These are phyloP conservation scores for Cladosporium sp. DNA, from an alignment of 2,329 filamentous ascomycete species.

Conservation along the genomic window DNA sequence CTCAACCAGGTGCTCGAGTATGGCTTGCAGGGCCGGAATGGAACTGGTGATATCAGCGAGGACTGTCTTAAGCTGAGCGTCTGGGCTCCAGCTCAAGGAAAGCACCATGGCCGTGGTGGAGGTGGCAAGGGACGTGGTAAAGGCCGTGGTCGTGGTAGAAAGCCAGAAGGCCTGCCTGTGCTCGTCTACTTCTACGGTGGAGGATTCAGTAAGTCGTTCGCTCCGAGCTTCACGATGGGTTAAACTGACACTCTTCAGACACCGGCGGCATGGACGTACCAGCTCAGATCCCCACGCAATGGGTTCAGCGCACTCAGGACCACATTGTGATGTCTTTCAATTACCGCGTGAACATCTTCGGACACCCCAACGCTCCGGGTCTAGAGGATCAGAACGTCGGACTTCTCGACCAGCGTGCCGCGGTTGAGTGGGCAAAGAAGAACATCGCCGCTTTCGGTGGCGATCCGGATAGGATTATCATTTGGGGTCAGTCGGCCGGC, in stretches of 20 bases:
- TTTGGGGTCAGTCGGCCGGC: conserved; percentile 51
- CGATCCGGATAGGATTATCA: conserved; percentile 35
- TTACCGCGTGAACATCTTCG: conserved; percentile 49
- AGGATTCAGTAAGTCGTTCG: conserved; percentile 30
- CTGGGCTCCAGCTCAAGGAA: conserved; percentile 37
- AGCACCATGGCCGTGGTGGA: neutral
- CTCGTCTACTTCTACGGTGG: conserved; percentile 48
- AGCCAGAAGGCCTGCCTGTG: conserved; percentile 34
- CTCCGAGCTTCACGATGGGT: conserved; percentile 39
- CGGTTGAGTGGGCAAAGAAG: conserved; percentile 56
- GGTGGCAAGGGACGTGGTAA: neutral
- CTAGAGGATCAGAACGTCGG: conserved; percentile 52
- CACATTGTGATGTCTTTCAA: conserved; percentile 57
- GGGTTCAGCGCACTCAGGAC: conserved; percentile 37
- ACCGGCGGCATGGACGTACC: conserved; percentile 43
- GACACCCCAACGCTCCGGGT: conserved; percentile 2
- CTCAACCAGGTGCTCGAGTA: conserved; percentile 25
- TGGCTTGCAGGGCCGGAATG: conserved; percentile 26
- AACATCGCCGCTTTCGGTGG: conserved; percentile 60
- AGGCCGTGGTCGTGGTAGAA: conserved; percentile 1
- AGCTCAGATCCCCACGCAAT: conserved; percentile 61
- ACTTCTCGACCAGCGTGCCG: conserved; percentile 56
- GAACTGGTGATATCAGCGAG: conserved; percentile 32
- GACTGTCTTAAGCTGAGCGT: conserved; percentile 47
- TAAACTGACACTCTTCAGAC: conserved; percentile 58